Evolutionary conservation across 768 basidiomycete species (phyloP), one percentile per base, ranked within the genome.

Genomic region (Lactifluus pinguis): DNA sequence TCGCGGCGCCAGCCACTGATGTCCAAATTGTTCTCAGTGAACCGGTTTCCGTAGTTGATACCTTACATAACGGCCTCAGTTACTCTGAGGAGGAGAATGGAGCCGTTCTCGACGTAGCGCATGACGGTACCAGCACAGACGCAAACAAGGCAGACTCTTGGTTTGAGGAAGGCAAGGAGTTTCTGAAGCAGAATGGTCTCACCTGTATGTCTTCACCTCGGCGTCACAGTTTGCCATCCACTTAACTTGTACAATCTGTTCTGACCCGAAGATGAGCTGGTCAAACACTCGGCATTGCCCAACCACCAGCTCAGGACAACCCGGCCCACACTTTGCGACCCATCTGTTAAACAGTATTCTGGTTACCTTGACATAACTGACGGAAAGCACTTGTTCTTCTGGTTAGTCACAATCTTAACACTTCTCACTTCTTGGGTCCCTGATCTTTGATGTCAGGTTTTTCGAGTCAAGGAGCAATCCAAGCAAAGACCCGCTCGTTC

Each of bases 381-480:
- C 39, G 78, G 76, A 51, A 78, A 78, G 64, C 81, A 84, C 62
- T 69, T 83, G 54, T 84, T 83, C 76, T 83, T 81, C 75, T 83
- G 82, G 82, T 79, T 70, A 62, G 71, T 65, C 36, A 14, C 5
- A 2, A 10, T 32, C 21, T 13, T 10, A 2, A 38, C 7, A 14
- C 2, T n/a, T n/a, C n/a, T n/a, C 10, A 9, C 44, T 25, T 19
- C 42, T 29, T 34, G 17, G 17, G 6, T 42, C 8, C 29, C 6
- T n/a, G n/a, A 49, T 30, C 21, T 4, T 48, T 53, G n/a, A 13
- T 29, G 5, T 42, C 60, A 90, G 89, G 89, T 93, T 92, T 80
- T 93, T 98, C 66, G 94, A 97, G 74, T 83, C 88, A 1, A 80
- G 94, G 39, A 76, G 74, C 56, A 78, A 82, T 17, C 94, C 95